Base-by-base conservation (phyloP, 2,329 filamentous ascomycete species). In the Blastomyces emzantsi region DNA sequence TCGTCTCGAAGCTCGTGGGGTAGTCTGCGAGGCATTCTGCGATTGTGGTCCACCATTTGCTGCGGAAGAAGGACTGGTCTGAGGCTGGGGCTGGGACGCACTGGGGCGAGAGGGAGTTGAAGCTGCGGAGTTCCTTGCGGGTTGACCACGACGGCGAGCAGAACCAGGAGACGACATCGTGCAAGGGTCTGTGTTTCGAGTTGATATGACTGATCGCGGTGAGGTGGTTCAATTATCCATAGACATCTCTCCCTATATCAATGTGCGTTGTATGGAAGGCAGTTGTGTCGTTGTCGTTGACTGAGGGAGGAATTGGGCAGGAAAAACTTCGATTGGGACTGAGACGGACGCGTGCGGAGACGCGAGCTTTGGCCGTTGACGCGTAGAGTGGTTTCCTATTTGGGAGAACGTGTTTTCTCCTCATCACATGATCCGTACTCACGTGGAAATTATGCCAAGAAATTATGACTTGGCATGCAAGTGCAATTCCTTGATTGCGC, bases 1-100 rank as follows among this genome's bases (percentile, higher is more conserved):
- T 39, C 79, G 71, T 65, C 78, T 71, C 54, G 77, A 73, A 55
- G 77, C 75, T 62, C 78, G 77, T 36, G 82, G 82, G 1, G 82
- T 83, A 60, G 75, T 71, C 66, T 75, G 73, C 62, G 70, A 63
- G 25, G 61, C 64, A 58, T 64, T 67, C 63, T 76, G 73, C 54
- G 69, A 67, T 39, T 65, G 68, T 52, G 67, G 66, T 62, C 68
- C 63, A 49, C 54, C 54, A 17, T 17, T 43, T 17, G 55, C 22
- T 36, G 62, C 56, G n/a, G 58, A 64, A 3, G 67, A 65, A 55
- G 72, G 68, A 70, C 72, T 73, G 45, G 70, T 65, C 25, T 66
- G 70, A 17, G 69, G 68, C 63, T 74, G 70, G 64, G 72, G 75
- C 66, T 69, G 74, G 60, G 69, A 73, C 66, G 60, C 69, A 65